Base-by-base conservation (phyloP, 352 stramenopile species). In the Phytophthora podocarpi region DNA sequence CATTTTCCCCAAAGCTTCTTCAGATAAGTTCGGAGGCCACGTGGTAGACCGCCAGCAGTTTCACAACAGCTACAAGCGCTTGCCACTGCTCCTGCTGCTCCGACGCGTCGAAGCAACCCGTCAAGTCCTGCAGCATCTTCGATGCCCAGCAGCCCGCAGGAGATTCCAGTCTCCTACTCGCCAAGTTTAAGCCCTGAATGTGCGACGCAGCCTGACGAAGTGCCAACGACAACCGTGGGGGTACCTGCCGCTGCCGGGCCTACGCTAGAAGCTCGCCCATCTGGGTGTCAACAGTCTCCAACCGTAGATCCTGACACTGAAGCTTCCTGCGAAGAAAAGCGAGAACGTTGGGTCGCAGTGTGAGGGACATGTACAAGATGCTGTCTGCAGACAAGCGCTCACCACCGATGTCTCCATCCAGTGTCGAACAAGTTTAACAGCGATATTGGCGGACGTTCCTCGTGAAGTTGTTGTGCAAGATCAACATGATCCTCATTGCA, bases 21-120 rank as follows among this genome's bases (percentile, higher is more conserved):
- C 10, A 49, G n/a, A 11, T 9, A n/a, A 15, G 37, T 59, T 59
- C 36, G 37, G 8, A 37, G 47, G n/a, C 32, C 32, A 27, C 42
- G 26, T 26, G 42, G 42, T 4, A 7, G 45, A 42, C 45, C 28
- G 4, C 20, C 31, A 13, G 30, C 4, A 6, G 30, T 42, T 16
- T 32, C 16, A 42, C 23, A 31, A 32, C 30, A 41, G 28, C n/a
- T 41, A 15, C 21, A 3, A 8, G 11, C 20, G 21, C 21, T 32
- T 35, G 40, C n/a, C n/a, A n/a, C n/a, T n/a, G n/a, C n/a, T n/a
- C n/a, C 1, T 47, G 21, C 11, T 32, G 4, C 11, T 12, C 21
- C 23, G 4, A 15, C 2, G 23, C 20, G 4, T 43, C 16, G n/a
- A 43, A 3, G 37, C 27, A 43, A 6, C 18, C 9, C 2, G 15